Evolutionary conservation across 306 rosid genomes (phyloP), one percentile per base, ranked within the genome.

Genomic region (Glycine tomentella): DNA sequence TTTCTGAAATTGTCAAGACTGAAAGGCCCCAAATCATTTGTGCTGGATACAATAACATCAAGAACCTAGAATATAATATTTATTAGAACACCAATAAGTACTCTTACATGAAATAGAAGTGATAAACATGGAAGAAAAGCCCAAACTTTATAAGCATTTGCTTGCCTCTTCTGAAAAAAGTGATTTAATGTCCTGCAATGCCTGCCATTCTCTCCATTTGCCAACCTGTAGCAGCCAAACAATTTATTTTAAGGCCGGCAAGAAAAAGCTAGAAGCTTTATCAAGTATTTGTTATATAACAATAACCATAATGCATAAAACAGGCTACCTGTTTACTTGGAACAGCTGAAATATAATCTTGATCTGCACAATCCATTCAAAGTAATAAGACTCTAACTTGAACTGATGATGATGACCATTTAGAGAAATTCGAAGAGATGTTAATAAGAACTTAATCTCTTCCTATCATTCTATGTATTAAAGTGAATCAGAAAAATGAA

Each of bases 121-220:
- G 13, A 2, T 20, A 57, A 58, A 87, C 53, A 76, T 76, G 59
- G 56, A 78, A 14, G 76, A 75, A 75, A 53, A 51, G 10, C 8
- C 10, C 68, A 44, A 81, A 56, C 44, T 63, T 11, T 40, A 80
- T 55, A 79, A 57, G 74, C 73, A 56, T 63, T 77, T 79, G 84
- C 92, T 87, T 87, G 83, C 99, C 97, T 91, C 98, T 78, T 91
- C 87, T 8, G 96, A 77, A 82, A 95, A 91, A 84, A 86, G 85
- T 45, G 96, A 90, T 77, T 91, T 93, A 33, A 88, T 84, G 76
- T 91, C 91, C 77, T 88, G 90, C 86, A 90, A 78, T 53, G 88
- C 85, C 76, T 85, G 83, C 87, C 87, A 84, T 79, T 91, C 96
- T 84, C 97, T 91, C 98, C 92, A 90, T 72, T 82, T 88, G 73